Conservation (phyloP, 2,329 filamentous ascomycete species). For the Aureobasidium subglaciale region DNA sequence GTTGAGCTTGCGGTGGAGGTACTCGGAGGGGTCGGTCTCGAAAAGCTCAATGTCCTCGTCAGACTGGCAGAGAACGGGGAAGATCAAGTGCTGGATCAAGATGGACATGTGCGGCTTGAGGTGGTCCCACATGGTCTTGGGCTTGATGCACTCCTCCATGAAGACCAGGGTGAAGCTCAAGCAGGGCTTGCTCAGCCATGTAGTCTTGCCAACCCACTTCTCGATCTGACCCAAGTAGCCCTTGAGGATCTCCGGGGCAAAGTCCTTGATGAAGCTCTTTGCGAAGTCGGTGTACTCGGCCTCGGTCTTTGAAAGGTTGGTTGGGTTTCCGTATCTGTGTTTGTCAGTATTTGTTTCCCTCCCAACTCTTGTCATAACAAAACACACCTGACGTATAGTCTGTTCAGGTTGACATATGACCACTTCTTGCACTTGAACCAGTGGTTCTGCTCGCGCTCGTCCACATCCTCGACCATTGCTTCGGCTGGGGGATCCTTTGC, state of each 20-base stretch:
- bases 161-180: constrained; percentile 91
- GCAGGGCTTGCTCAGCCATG: constrained; percentile 91
- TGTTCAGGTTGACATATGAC: constrained; percentile 96
- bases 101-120: constrained; percentile 90
- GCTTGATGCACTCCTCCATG: constrained; percentile 93
- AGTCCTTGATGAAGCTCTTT: constrained; percentile 82
- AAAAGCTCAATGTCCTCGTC: constrained; percentile 92
- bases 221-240: constrained; percentile 92
- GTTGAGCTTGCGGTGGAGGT: constrained; percentile 93
- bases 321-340: constrained; percentile 73
- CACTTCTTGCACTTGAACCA: constrained; percentile 99
- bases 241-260: constrained; percentile 93
- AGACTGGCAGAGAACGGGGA: constrained; percentile 87
- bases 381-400: constrained; percentile 64
- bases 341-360: constrained; percentile 12
- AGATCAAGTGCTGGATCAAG: constrained; percentile 88
- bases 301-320: constrained; percentile 65
- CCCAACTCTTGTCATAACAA: neutral
- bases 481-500: constrained; percentile 73
- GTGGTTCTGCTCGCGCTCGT: constrained; percentile 86
- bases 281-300: constrained; percentile 75
- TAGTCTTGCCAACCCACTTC: constrained; percentile 90
- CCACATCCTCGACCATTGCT: constrained; percentile 70
- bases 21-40: constrained; percentile 89
- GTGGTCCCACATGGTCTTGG: constrained; percentile 93